Base-by-base conservation (phyloP, 2,329 filamentous ascomycete species). In the Ceratocystis lukuohia region DNA sequence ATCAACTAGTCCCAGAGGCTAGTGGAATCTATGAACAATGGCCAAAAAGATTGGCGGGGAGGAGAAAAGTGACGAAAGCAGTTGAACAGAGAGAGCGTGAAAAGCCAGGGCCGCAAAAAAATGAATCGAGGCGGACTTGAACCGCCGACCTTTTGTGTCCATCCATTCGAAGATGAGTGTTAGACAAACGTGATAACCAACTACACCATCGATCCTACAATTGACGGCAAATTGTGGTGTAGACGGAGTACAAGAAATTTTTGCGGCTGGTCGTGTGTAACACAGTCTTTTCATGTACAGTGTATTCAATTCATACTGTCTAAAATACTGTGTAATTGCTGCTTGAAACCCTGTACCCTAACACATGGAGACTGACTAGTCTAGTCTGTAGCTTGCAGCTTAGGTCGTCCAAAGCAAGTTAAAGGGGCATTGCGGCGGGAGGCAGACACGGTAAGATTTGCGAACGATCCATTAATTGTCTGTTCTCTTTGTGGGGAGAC, bases 151-250 rank as follows among this genome's bases (percentile, higher is more conserved):
- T 37, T 37, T 37, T 37, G 33, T 37, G 33, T 37, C 33, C 33
- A 37, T 30, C 6, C 6, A 7, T n/a, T n/a, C n/a, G n/a, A n/a
- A n/a, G n/a, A n/a, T n/a, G n/a, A n/a, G n/a, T n/a, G n/a, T n/a
- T n/a, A 37, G 33, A 37, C 33, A 37, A 37, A 37, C 33, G 33
- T 37, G 33, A 37, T 37, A 37, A 37, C 33, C 61, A 62, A 48
- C 61, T 62, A 62, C 61, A 62, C 61, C 61, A 62, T 62, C 61
- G 61, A 62, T 62, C 61, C 61, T 44, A 3, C n/a, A 30, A n/a
- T 62, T 62, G 20, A 5, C 46, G 41, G 2, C 1, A 12, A 22
- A 56, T 2, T 2, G 0, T 3, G 5, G n/a, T 22, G 2, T 12
- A 15, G 25, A 22, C n/a, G n/a, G 50, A n/a, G 20, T 25, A 56